Evolutionary conservation across 139 green algal species (phyloP).

Genomic region (Closterium sp.): DNA sequence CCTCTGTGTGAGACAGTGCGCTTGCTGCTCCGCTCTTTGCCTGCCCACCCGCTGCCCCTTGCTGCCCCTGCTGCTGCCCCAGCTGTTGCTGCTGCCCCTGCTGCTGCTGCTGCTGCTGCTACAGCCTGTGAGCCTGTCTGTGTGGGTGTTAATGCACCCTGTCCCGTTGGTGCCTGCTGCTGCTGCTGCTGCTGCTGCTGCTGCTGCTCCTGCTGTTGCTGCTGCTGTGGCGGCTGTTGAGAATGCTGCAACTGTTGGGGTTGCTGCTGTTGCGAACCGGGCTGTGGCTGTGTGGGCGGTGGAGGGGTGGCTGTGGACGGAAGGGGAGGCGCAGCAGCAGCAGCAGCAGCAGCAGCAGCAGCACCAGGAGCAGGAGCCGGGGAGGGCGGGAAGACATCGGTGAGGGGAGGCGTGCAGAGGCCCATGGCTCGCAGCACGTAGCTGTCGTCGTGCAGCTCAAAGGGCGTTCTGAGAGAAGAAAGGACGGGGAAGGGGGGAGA

Average conservation of each 20-base stretch:
- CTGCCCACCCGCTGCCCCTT: neutral
- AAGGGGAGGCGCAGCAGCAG: slow-evolving; percentile 50
- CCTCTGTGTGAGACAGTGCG: neutral
- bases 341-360: slow-evolving; percentile 40
- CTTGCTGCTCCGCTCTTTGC: neutral
- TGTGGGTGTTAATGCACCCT: neutral
- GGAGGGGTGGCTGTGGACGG: neutral
- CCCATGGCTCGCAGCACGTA: slow-evolving; percentile 65
- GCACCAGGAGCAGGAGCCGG: no score
- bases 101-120: neutral
- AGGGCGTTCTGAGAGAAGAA: slow-evolving; percentile 54
- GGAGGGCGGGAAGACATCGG: slow-evolving; percentile 12
- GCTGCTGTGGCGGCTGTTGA: neutral
- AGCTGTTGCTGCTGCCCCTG: neutral
- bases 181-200: neutral
- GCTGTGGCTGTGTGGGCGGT: neutral
- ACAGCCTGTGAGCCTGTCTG: neutral
- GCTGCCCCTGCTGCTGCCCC: neutral
- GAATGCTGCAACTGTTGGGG: neutral
- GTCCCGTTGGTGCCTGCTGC: neutral
- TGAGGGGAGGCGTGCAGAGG: neutral
- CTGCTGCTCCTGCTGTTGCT: no score
- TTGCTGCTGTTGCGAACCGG: neutral
- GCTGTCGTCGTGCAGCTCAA: slow-evolving; percentile 82
- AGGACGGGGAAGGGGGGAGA: neutral